Percentiles rank a stretch among this genome's conserved stretches.
Conservation (phyloP, 1,284 basidiomycete species). For the Heterobasidion parviporum region DNA sequence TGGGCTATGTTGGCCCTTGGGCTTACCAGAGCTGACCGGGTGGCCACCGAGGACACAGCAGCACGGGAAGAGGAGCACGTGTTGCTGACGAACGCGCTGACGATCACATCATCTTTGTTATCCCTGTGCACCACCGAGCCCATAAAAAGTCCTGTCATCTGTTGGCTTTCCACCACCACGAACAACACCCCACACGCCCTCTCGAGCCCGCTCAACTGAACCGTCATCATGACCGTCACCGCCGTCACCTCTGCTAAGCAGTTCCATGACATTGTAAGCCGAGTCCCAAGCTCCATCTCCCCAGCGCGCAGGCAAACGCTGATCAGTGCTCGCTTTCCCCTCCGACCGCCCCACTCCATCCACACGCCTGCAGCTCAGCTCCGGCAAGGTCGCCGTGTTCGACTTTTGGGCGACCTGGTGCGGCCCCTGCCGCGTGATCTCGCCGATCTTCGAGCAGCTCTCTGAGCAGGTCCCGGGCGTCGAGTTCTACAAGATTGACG, state of each 20-base stretch:
- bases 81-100: not conserved
- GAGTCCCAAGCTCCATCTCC: not conserved
- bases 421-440: constrained; percentile 67
- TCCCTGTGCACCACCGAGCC: not conserved
- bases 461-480: constrained; percentile 41
- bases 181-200: not conserved
- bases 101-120: not conserved
- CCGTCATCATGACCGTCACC: constrained; percentile 7
- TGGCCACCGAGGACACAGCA: not conserved
- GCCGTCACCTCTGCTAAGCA: constrained; percentile 7
- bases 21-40: no score
- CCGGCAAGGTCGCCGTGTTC: constrained; percentile 53
- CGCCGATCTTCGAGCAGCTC: constrained; percentile 68
- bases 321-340: not conserved
- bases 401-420: constrained; percentile 75
- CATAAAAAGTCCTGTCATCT: not conserved
- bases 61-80: not conserved
- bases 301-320: not conserved
- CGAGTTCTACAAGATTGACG: constrained; percentile 75
- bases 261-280: constrained; percentile 10
- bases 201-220: not conserved
- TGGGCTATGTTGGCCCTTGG: no score
- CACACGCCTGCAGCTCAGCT: constrained; percentile 41
- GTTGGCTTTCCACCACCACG: not conserved
- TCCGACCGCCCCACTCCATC: not conserved